Evolutionary conservation across 78 protist genomes (phyloP).

Genomic region (Planoprotostelium fungivorum): DNA sequence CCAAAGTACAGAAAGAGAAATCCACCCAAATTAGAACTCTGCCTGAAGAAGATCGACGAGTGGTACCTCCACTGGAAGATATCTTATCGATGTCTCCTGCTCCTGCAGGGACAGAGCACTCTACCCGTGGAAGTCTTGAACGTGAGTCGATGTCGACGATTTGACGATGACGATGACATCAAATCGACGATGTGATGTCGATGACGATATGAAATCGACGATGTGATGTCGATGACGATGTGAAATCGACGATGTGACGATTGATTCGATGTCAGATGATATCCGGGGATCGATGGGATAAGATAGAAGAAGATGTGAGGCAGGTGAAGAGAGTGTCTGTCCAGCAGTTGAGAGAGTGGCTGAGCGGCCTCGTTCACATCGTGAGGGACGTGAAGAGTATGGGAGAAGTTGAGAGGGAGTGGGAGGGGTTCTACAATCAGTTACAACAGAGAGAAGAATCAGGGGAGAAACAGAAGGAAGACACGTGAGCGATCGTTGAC

Average conservation of each 20-base stretch:
- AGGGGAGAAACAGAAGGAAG: not conserved
- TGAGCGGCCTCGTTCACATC: not conserved
- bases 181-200: not conserved
- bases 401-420: no score
- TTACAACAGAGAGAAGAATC: not conserved
- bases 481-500: not conserved
- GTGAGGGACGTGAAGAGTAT: not conserved
- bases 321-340: not conserved
- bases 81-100: not conserved
- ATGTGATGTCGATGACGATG: no score
- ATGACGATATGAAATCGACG: no score
- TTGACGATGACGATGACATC: no score
- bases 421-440: no score
- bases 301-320: not conserved
- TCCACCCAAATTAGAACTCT: no score
- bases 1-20: no score
- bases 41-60: not conserved
- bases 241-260: no score
- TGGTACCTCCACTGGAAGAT: not conserved
- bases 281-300: not conserved
- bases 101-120: not conserved
- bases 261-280: not conserved
- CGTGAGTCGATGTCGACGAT: not conserved
- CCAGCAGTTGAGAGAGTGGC: not conserved
- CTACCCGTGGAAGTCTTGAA: not conserved